Base-by-base conservation (phyloP, 208 protist genomes). In the Wallacemonas sp. region DNA sequence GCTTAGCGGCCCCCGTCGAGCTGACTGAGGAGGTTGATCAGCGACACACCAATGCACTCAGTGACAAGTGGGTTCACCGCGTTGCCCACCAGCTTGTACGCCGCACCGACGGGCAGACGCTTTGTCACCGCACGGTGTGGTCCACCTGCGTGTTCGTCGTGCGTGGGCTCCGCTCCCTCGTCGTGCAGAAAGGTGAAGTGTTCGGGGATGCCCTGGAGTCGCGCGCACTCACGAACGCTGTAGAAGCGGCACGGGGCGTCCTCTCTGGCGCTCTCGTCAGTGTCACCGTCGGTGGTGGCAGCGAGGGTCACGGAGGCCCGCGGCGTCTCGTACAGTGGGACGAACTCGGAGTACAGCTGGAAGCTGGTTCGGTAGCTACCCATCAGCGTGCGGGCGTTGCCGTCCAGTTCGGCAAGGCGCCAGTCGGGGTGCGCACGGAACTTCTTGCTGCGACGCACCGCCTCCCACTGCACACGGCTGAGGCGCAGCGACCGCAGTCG, bases 51-150 rank as follows among this genome's bases (percentile, higher is more conserved):
- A 19, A 91, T 19, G 39, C 73, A 73, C 53, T 80, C 73, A 37
- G 91, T 71, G 8, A 94, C 72, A 19, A 83, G 71, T n/a, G 85
- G 89, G 55, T 91, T 91, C 42, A 94, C 85, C 0, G 86, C 82
- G 45, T 92, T 92, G 10, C 82, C 86, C 13, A 91, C 73, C n/a
- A 90, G 57, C 45, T 79, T 85, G 72, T 92, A 93, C 13, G 82
- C 61, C 1, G 72, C 70, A 21, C 74, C 73, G 2, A 62, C 10
- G 13, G 76, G 70, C 22, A 81, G 29, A 0, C 50, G 50, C 17
- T 21, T 57, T 9, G 50, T 34, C 12, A 9, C 42, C 41, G 45
- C 48, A 1, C 27, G 19, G 21, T 46, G n/a, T 24, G 73, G 55
- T 42, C 37, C 37, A 12, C 55, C 38, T 52, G 15, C 17, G 13